These are phyloP conservation scores for Podila clonocystis DNA, from an alignment of 192 early-diverging fungal species.

Conservation along the genomic window DNA sequence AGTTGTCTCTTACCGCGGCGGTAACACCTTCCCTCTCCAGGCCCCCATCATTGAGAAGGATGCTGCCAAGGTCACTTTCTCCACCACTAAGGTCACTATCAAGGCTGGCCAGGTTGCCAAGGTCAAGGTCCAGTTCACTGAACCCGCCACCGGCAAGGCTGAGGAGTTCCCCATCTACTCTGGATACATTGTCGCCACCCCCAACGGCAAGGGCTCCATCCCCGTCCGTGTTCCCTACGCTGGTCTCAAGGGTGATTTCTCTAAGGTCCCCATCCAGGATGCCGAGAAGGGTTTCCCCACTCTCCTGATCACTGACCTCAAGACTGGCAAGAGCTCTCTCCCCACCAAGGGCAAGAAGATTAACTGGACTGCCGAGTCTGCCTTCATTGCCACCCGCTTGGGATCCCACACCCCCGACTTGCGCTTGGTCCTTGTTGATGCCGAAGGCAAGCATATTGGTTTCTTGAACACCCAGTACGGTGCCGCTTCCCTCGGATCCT, in stretches of 20 bases:
- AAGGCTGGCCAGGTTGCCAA: slow-evolving; percentile 33
- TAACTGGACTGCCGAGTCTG: not conserved
- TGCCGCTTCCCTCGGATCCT: not conserved
- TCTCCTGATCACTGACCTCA: not conserved
- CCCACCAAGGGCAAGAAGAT: slow-evolving; percentile 4
- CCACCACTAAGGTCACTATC: slow-evolving; percentile 24
- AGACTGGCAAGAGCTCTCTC: not conserved
- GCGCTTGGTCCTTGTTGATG: slow-evolving; percentile 3
- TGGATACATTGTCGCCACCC: slow-evolving; percentile 55
- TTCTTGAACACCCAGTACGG: slow-evolving; percentile 5
- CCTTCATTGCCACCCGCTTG: not conserved
- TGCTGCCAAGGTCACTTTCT: slow-evolving; percentile 51
- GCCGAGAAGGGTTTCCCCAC: slow-evolving; percentile 16
- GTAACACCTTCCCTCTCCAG: slow-evolving; percentile 31
- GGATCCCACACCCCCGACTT: slow-evolving; percentile 3
- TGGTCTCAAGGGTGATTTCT: slow-evolving; percentile 47
- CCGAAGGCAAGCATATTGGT: not conserved
- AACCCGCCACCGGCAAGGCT: slow-evolving; percentile 33
- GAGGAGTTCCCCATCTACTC: slow-evolving; percentile 57
- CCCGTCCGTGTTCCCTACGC: slow-evolving; percentile 43
- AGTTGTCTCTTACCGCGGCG: slow-evolving; percentile 40
- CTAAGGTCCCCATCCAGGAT: slow-evolving; percentile 42
- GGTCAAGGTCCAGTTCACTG: slow-evolving; percentile 50
- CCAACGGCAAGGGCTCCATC: slow-evolving; percentile 21
- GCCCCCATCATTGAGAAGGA: slow-evolving; percentile 44